Evolutionary conservation across 345 rosid genomes (phyloP).

Genomic region (Moricandia arvensis): DNA sequence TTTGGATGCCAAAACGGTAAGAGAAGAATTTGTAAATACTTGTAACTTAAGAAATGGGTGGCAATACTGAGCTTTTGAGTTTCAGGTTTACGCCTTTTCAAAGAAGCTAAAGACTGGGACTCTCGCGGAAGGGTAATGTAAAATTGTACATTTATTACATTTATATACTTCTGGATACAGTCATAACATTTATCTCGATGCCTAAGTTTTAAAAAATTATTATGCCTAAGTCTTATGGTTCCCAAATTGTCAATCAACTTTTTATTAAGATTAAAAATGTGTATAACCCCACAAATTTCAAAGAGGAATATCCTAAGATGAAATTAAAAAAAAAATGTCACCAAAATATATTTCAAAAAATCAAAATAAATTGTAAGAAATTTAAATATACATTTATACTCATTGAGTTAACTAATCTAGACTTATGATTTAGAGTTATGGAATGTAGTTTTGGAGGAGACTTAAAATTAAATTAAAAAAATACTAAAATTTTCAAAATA

Average conservation of each 20-base stretch:
- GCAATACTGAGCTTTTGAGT: slow-evolving; percentile 12
- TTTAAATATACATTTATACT: no score
- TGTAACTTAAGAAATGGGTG: background rate
- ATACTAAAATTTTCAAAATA: no score
- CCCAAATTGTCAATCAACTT: background rate
- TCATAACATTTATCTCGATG: background rate
- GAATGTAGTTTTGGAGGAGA: no score
- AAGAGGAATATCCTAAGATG: no score
- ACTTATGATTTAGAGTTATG: no score
- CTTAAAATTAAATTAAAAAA: no score
- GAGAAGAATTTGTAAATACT: background rate
- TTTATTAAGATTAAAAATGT: background rate
- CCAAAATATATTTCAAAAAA: no score
- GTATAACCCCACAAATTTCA: no score
- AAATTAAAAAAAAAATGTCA: no score
- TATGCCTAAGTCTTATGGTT: background rate
- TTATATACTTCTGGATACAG: background rate
- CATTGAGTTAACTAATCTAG: no score
- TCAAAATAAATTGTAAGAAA: no score
- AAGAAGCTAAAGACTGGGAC: slow-evolving; percentile 83
- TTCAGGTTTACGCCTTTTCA: slow-evolving; percentile 85
- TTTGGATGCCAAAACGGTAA: slow-evolving; percentile 94
- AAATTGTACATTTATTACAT: background rate
- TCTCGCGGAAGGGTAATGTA: slow-evolving; percentile 53
- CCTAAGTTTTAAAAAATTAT: background rate